phyloP scores from a whole-genome alignment of 306 rosid genomes.

The Luffa acutangula region DNA sequence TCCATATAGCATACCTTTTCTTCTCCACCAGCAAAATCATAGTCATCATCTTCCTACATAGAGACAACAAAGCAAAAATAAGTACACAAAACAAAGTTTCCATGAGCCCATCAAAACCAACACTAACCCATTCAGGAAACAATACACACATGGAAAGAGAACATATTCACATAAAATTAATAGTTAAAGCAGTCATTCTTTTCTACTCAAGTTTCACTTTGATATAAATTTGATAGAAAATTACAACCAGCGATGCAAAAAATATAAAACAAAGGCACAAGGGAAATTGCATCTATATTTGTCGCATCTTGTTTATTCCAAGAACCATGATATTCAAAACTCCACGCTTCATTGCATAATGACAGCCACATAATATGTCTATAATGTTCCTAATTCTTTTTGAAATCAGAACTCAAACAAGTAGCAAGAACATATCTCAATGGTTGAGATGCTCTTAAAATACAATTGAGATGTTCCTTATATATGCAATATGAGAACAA shows the following conservation, averaged over 20 bases:
- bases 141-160: neutral
- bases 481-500: neutral
- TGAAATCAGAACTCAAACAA: neutral
- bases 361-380: neutral
- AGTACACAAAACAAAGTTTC: neutral
- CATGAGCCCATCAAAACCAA: neutral
- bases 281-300: neutral
- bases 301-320: neutral
- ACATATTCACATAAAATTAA: neutral
- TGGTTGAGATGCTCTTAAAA: neutral
- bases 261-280: neutral
- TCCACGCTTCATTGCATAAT: neutral
- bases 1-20: conserved; percentile 48
- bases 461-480: neutral
- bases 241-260: neutral
- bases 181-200: neutral
- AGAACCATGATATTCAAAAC: neutral
- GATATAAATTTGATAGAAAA: neutral
- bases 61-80: conserved; percentile 16
- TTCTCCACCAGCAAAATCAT: conserved; percentile 55
- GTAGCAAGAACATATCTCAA: neutral
- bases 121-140: neutral
- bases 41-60: conserved; percentile 84
- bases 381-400: neutral
- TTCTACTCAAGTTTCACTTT: neutral